phyloP scores from a whole-genome alignment of 305 asterid species.

The Solanum hybrid region DNA sequence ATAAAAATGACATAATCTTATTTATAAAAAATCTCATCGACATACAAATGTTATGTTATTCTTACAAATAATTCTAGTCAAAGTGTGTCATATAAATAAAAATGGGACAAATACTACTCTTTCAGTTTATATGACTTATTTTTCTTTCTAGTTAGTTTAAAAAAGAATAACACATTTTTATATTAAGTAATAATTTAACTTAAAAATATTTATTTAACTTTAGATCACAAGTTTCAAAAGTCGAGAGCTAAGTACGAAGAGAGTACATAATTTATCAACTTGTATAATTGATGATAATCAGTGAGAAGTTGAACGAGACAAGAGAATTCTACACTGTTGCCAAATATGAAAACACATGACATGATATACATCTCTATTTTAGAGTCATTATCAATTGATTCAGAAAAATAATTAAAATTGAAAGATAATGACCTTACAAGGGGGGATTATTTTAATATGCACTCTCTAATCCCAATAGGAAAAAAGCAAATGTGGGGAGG shows the following conservation, averaged over 20 bases:
- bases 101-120: background rate
- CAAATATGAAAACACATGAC: slow-evolving; percentile 2
- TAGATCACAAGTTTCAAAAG: too few relatives aligned
- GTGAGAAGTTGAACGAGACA: background rate
- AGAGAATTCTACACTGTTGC: background rate
- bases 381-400: slow-evolving; percentile 28
- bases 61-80: background rate
- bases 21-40: background rate
- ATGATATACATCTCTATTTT: background rate
- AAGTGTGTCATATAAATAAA: background rate
- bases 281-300: background rate
- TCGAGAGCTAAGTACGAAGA: background rate
- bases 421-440: slow-evolving; percentile 13
- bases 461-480: slow-evolving; percentile 15
- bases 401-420: background rate
- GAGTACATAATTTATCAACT: background rate
- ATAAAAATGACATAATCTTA: background rate
- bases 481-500: slow-evolving; percentile 1
- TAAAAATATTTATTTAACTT: too few relatives aligned
- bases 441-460: slow-evolving; percentile 6
- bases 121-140: too few relatives aligned
- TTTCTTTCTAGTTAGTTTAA: too few relatives aligned
- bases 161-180: too few relatives aligned
- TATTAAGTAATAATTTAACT: too few relatives aligned
- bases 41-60: background rate